Percentiles rank a stretch among this genome's conserved stretches.
phyloP scores from a whole-genome alignment of 441 rosid species.

The Erodium trifolium region DNA sequence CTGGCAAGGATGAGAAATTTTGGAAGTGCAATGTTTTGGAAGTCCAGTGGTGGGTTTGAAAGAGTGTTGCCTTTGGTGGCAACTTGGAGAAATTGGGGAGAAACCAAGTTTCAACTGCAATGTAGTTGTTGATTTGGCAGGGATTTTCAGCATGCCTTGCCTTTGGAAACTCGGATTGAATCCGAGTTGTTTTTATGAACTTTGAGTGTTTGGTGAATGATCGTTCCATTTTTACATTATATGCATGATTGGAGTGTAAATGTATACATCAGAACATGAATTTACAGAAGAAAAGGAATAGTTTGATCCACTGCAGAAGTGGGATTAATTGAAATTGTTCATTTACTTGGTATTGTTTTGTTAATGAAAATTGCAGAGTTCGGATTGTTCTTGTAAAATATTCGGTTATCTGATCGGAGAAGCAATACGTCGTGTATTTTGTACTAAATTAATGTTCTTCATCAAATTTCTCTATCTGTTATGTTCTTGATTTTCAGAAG shows the following conservation, averaged over 20 bases:
- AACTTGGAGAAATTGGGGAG: background rate
- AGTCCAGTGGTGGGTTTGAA: background rate
- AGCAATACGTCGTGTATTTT: background rate
- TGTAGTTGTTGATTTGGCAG: background rate
- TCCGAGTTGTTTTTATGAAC: background rate
- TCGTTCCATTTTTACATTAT: background rate
- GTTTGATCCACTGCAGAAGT: conserved; percentile 10
- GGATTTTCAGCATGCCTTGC: no score
- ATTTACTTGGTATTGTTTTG: background rate
- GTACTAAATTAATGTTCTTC: background rate
- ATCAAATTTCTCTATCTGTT: background rate
- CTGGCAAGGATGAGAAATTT: background rate
- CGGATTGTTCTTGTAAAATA: background rate
- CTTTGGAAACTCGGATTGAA: background rate
- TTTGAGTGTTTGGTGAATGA: background rate
- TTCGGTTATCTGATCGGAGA: background rate
- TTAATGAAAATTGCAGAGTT: background rate
- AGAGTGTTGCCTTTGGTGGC: background rate
- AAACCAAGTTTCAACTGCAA: conserved; percentile 1
- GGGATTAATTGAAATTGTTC: background rate
- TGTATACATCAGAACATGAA: background rate
- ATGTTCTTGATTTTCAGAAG: conserved; percentile 1
- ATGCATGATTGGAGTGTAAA: background rate
- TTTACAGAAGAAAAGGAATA: background rate
- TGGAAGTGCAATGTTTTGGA: background rate